Evolutionary conservation across 257 asterid genomes (phyloP).

Genomic region (Henckelia pumila): DNA sequence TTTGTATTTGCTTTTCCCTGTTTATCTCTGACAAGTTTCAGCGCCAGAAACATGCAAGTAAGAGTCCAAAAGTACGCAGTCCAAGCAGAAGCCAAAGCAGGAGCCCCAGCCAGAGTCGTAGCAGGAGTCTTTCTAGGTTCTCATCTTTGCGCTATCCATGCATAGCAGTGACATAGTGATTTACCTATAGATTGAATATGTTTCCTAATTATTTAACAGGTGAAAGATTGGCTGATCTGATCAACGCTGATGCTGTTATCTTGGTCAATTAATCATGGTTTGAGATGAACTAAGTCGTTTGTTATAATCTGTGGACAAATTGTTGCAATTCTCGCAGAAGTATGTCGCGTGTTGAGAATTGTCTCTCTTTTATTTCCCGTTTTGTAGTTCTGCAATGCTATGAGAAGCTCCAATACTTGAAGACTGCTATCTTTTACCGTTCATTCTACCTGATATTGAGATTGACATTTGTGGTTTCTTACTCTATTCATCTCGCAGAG

Average conservation of each 20-base stretch:
- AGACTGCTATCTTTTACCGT: background rate
- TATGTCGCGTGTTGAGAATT: background rate
- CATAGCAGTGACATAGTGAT: background rate
- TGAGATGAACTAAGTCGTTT: slow-evolving; percentile 2
- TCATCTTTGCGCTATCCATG: background rate
- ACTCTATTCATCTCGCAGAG: too few relatives aligned
- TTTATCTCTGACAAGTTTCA: slow-evolving; percentile 33
- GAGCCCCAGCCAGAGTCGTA: slow-evolving; percentile 56
- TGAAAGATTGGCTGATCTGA: slow-evolving; percentile 23
- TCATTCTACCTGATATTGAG: background rate
- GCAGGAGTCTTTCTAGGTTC: slow-evolving; percentile 79
- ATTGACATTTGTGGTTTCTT: background rate
- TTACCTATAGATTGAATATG: background rate
- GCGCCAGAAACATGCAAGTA: slow-evolving; percentile 57
- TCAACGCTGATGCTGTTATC: slow-evolving; percentile 14
- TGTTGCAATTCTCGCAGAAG: slow-evolving; percentile 10
- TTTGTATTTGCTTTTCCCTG: slow-evolving; percentile 18
- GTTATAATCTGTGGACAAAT: background rate
- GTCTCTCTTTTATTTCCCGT: background rate
- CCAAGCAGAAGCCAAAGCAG: slow-evolving; percentile 41
- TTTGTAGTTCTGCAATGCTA: background rate
- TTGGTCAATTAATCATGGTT: slow-evolving; percentile 7
- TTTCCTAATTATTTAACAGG: slow-evolving; percentile 31
- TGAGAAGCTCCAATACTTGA: background rate
- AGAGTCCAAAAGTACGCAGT: slow-evolving; percentile 60